Conservation (phyloP, 163 green algal genomes). For the Volvox carteri region DNA sequence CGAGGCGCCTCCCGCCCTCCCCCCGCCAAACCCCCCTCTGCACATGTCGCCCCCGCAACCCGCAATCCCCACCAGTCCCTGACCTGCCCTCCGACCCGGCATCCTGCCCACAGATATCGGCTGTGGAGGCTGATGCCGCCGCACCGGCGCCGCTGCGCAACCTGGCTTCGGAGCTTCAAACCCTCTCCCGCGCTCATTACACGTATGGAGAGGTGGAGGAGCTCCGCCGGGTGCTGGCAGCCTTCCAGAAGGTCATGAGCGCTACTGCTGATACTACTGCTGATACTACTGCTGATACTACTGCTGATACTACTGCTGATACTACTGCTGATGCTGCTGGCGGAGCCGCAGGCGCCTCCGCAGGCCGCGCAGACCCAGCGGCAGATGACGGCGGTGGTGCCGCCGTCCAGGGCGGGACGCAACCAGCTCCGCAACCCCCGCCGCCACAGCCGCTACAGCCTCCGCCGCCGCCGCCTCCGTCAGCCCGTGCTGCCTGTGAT, state of each 20-base stretch:
- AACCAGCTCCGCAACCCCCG: too few species aligned
- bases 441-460: too few species aligned
- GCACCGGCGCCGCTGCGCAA: neutral
- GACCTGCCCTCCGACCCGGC: too few species aligned
- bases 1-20: neutral
- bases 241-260: conserved; percentile 27
- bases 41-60: neutral
- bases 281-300: neutral
- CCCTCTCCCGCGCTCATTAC: conserved; percentile 52
- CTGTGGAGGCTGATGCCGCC: neutral
- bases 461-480: too few species aligned
- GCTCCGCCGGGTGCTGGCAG: conserved; percentile 51
- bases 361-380: neutral
- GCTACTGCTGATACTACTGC: too few species aligned
- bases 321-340: neutral
- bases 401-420: neutral
- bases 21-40: too few species aligned
- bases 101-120: neutral
- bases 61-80: too few species aligned
- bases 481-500: neutral
- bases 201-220: conserved; percentile 67
- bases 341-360: neutral
- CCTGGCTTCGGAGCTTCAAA: conserved; percentile 54
- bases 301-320: neutral
- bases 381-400: neutral